These are phyloP conservation scores for Rubroshorea leprosula DNA, from an alignment of 345 rosid species.

Conservation along the genomic window DNA sequence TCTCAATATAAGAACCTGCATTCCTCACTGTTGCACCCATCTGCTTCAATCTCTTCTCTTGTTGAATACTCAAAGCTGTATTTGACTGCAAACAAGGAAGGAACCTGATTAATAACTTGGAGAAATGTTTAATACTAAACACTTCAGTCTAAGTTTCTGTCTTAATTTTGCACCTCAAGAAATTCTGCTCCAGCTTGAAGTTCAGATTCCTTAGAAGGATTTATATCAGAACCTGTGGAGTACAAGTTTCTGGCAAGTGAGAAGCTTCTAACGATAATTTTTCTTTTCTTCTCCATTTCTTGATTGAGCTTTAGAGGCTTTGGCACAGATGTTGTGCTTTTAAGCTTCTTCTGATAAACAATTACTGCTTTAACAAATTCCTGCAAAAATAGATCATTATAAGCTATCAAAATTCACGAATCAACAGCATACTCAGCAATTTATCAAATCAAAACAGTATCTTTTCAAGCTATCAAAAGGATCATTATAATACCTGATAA, in stretches of 20 bases:
- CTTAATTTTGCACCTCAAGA: constrained; percentile 45
- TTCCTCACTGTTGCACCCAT: constrained; percentile 96
- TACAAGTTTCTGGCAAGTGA: constrained; percentile 64
- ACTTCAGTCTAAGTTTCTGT: background rate
- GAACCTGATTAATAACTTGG: background rate
- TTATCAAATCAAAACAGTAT: too few species aligned
- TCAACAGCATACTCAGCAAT: background rate
- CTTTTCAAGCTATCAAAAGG: background rate
- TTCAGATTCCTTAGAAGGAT: constrained; percentile 47
- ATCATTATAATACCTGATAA: constrained; percentile 48
- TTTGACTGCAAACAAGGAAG: constrained; percentile 49
- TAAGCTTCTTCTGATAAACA: constrained; percentile 74
- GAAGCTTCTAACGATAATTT: constrained; percentile 55
- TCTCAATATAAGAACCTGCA: constrained; percentile 52
- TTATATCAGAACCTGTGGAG: constrained; percentile 31
- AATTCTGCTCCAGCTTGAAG: constrained; percentile 69
- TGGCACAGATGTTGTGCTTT: constrained; percentile 34
- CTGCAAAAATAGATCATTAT: constrained; percentile 23
- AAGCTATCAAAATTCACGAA: background rate
- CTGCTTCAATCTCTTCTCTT: constrained; percentile 80
- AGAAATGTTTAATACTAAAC: background rate
- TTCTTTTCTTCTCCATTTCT: constrained; percentile 64
- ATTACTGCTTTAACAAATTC: constrained; percentile 85
- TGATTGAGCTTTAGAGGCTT: constrained; percentile 38
- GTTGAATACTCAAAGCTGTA: constrained; percentile 59